A percentile compares a stretch with the other conserved stretches of the same genome.
phyloP scores from a whole-genome alignment of 805 yeast species.

The Starmerella bombi region DNA sequence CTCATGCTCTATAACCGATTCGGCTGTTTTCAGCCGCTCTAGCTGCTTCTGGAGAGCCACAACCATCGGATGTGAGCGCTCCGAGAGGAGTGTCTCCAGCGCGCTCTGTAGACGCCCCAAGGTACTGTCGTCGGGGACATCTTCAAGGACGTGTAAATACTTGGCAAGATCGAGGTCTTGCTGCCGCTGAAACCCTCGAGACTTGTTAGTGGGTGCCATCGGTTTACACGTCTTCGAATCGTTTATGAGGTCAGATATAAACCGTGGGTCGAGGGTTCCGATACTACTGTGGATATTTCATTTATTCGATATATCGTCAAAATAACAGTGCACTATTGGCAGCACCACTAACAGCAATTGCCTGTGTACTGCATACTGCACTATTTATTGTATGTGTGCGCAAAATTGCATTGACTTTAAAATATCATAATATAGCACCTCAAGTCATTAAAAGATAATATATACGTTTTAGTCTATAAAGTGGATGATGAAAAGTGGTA shows the following conservation, averaged over 20 bases:
- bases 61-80: conserved; percentile 18
- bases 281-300: background rate
- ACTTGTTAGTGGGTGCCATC: conserved; percentile 9
- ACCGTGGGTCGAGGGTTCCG: background rate
- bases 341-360: too few species aligned
- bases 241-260: background rate
- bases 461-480: conserved; percentile 1
- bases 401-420: too few species aligned
- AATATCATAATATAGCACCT: too few species aligned
- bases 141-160: conserved; percentile 4
- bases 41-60: conserved; percentile 18
- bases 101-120: conserved; percentile 17
- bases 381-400: too few species aligned
- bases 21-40: conserved; percentile 18
- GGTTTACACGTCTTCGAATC: background rate
- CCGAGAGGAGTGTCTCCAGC: conserved; percentile 18
- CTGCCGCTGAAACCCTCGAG: conserved; percentile 9
- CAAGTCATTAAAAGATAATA: too few species aligned
- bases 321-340: too few species aligned
- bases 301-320: too few species aligned
- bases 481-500: conserved; percentile 20
- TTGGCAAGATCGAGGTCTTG: conserved; percentile 11
- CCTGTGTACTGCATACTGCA: too few species aligned
- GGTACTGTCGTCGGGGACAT: conserved; percentile 17
- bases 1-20: conserved; percentile 18